Percentiles rank a stretch among this genome's conserved stretches.
phyloP scores from a whole-genome alignment of 202 grass and related monocot genomes.

The Miscanthus sacchariflorus region DNA sequence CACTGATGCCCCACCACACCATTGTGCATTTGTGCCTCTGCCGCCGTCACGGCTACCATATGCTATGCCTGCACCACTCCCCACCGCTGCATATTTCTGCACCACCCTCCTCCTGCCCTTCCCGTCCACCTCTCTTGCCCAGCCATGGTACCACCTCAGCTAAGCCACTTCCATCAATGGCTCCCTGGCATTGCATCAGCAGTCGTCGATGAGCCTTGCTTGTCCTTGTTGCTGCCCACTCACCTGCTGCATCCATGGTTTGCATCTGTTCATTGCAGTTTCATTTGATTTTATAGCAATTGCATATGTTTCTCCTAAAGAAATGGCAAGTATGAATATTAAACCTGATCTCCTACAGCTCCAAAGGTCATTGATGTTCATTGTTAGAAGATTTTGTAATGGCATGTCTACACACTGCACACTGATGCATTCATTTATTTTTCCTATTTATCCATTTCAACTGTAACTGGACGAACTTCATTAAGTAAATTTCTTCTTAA shows the following conservation, averaged over 20 bases:
- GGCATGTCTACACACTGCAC: background rate
- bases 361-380: background rate
- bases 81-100: background rate
- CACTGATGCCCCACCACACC: background rate
- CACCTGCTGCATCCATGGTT: background rate
- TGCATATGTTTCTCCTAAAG: background rate
- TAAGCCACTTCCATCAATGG: background rate
- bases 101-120: background rate
- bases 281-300: slow-evolving; percentile 17
- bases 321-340: slow-evolving; percentile 17
- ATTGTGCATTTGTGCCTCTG: background rate
- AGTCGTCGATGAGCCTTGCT: too few relatives aligned
- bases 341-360: slow-evolving; percentile 17
- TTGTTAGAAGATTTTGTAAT: background rate
- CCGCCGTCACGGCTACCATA: background rate
- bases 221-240: background rate
- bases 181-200: background rate
- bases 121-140: background rate
- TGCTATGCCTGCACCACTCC: background rate
- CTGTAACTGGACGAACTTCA: background rate
- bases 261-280: background rate
- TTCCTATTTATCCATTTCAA: background rate
- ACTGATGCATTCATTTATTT: background rate
- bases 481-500: slow-evolving; percentile 4
- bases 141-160: background rate